Evolutionary conservation across 768 basidiomycete species (phyloP), one percentile per base, ranked within the genome.

Genomic region (Rubroboletus pulcherrimus): DNA sequence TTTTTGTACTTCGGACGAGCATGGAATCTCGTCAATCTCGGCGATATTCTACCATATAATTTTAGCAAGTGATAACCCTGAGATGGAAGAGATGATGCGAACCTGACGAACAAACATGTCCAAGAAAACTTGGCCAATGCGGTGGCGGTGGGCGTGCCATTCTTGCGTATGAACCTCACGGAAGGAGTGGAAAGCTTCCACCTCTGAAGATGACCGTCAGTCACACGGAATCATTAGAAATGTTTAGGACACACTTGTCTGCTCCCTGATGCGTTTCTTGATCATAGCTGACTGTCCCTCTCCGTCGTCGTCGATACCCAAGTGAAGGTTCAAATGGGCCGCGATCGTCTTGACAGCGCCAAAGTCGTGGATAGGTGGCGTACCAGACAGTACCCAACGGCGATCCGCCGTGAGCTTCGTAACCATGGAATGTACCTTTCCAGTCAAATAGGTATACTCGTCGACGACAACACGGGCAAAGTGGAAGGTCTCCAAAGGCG

Each of bases 331-430:
- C 54, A 98, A 76, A 72, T 95, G 91, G 1, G 87, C 87, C 3
- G 91, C 87, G 53, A 96, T 96, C 3, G 90, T 93, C 74, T 96
- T 93, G 60, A 98, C 73, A 3, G 93, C 86, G 1, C 83, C 86
- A 67, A 98, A 97, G 69, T 95, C 91, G 54, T 89, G 87, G 51
- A 93, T 87, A 0, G 94, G 94, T 8, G 95, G 95, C 24, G 95
- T 98, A 12, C 95, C 95, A 3, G 95, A 98, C n/a, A 98, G 78
- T 7, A 98, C 91, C 95, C 95, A 98, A 53, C 86, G 88, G 42
- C 91, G 81, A 48, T 87, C 85, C 0, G 91, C 86, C 11, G 84
- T 82, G 21, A 95, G 72, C 46, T 80, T 81, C 3, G 90, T 91
- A 37, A 96, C 80, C 63, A 93, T 78, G 3, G 90, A 78, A 58